Evolutionary conservation across 371 early-diverging fungal genomes (phyloP).

Genomic region (Apophysomyces sp.): DNA sequence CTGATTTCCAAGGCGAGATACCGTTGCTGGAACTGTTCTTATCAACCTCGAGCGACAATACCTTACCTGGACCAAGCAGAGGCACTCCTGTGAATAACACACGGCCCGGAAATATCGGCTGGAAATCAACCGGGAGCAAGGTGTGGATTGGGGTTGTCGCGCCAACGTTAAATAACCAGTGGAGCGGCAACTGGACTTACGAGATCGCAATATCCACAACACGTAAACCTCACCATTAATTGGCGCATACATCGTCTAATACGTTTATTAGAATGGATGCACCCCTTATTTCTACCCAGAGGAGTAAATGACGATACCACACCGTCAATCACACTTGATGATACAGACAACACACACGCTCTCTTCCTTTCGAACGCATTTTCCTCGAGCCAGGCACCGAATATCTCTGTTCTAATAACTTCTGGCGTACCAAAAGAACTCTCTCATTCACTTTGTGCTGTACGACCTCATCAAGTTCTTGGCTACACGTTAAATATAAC

Average conservation of each 20-base stretch:
- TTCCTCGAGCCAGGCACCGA: constrained; percentile 30
- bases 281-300: constrained; percentile 21
- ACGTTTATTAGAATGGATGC: constrained; percentile 24
- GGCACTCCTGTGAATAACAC: constrained; percentile 24
- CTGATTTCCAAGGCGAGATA: constrained; percentile 19
- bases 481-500: constrained; percentile 33
- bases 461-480: constrained; percentile 27
- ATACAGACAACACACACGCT: constrained; percentile 54
- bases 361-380: constrained; percentile 48
- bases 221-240: constrained; percentile 26
- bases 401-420: constrained; percentile 41
- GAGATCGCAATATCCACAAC: constrained; percentile 53
- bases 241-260: background rate
- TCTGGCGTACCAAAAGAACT: constrained; percentile 34
- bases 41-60: constrained; percentile 37
- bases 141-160: constrained; percentile 48
- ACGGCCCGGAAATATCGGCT: constrained; percentile 26
- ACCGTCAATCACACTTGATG: constrained; percentile 50
- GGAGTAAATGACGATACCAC: constrained; percentile 10
- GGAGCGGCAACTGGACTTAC: constrained; percentile 56
- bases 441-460: constrained; percentile 50
- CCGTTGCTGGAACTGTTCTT: constrained; percentile 44
- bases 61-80: constrained; percentile 48
- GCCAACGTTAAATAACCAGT: constrained; percentile 30
- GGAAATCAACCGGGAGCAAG: constrained; percentile 27